These are phyloP conservation scores for Nicotiana tabacum DNA, from an alignment of 257 asterid genomes.

Conservation along the genomic window DNA sequence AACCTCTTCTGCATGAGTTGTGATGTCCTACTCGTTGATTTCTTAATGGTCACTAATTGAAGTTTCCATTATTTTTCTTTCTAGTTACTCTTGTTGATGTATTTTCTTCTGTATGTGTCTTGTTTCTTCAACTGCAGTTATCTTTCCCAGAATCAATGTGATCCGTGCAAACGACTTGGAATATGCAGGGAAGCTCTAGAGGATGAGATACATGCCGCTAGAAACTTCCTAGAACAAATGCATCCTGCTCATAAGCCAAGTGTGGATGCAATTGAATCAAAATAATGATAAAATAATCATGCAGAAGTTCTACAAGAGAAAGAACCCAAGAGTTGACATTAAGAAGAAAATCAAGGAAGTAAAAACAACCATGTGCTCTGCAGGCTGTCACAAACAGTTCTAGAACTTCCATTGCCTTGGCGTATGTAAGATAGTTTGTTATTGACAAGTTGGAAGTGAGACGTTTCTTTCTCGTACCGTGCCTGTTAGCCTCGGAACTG, in stretches of 20 bases:
- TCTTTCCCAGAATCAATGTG: conserved; percentile 78
- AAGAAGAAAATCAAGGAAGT: conserved; percentile 80
- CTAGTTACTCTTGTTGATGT: background rate
- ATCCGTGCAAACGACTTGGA: conserved; percentile 86
- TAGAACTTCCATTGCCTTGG: conserved; percentile 56
- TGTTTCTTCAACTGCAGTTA: conserved; percentile 30
- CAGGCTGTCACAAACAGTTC: conserved; percentile 78
- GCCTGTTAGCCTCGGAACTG: too few relatives aligned
- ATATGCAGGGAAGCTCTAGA: conserved; percentile 59
- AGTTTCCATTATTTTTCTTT: background rate
- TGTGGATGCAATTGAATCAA: conserved; percentile 79
- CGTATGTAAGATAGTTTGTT: too few relatives aligned
- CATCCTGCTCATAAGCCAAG: conserved; percentile 57
- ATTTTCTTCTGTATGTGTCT: conserved; percentile 9
- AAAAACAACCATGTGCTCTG: conserved; percentile 52
- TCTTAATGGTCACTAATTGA: background rate
- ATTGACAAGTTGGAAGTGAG: too few relatives aligned
- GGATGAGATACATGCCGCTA: too few relatives aligned
- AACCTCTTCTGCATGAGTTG: too few relatives aligned
- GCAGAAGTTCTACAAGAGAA: conserved; percentile 87
- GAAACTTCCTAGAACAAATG: too few relatives aligned
- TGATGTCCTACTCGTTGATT: too few relatives aligned
- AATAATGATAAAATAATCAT: conserved; percentile 82
- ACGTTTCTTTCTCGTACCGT: too few relatives aligned
- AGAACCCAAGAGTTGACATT: conserved; percentile 72